Base-by-base conservation (phyloP, 2,329 filamentous ascomycete species). In the Venturia nashicola region DNA sequence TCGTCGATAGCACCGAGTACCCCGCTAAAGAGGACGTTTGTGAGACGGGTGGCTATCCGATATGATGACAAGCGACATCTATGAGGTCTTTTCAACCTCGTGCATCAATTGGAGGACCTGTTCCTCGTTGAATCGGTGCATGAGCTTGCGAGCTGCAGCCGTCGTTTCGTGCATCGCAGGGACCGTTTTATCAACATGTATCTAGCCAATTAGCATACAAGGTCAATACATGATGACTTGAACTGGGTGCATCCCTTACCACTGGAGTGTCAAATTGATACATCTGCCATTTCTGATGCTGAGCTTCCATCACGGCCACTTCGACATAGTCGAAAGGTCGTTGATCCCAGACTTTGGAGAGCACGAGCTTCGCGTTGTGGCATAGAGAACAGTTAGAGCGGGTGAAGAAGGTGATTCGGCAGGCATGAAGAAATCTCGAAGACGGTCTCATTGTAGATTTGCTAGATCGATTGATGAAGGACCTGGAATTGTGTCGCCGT, bases 211-310 rank as follows among this genome's bases (percentile, higher is more conserved):
- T 12, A 27, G 34, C 42, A 64, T 69, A 66, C 51, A n/a, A 20
- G 14, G 5, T 12, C 9, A 12, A 39, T 18, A 4, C 2, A 9
- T 12, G 9, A 39, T 59, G 36, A 55, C 11, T 63, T 46, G 40
- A n/a, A 32, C 9, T n/a, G 18, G 14, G 34, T 23, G 44, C n/a
- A n/a, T n/a, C n/a, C n/a, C 76, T 70, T 77, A 92, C 89, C 70
- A 92, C 89, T 0, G 89, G 89, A 8, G 90, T 89, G 68, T 93
- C 89, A 72, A 91, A 90, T 65, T 91, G 89, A 71, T 93, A 93
- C 0, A 91, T 71, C 70, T 83, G 85, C 89, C 89, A 93, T 32
- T 78, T 76, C 66, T 84, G 82, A 18, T 81, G 80, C 34, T 84
- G 82, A 0, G 82, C 79, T 60, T 82, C 80, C 75, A 89, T 84